These are phyloP conservation scores for Cardamine chenopodiifolia DNA, from an alignment of 345 rosid genomes.

Conservation along the genomic window DNA sequence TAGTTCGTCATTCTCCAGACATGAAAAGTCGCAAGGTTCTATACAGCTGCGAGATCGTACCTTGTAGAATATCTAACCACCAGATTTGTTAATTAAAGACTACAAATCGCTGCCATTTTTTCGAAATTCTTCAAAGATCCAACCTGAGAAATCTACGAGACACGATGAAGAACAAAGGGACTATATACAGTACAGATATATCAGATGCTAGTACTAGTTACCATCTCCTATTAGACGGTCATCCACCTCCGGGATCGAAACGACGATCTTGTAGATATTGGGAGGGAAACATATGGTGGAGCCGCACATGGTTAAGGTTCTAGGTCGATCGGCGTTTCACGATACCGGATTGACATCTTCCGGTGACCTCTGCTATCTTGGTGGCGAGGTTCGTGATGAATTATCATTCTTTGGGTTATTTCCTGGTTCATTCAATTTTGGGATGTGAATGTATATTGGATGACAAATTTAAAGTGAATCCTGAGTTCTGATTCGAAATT, in stretches of 20 bases:
- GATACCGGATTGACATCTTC: constrained; percentile 83
- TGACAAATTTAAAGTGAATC: background rate
- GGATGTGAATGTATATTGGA: constrained; percentile 5
- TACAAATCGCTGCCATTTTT: constrained; percentile 75
- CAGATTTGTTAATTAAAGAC: constrained; percentile 86
- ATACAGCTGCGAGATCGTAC: constrained; percentile 40
- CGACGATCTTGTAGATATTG: constrained; percentile 84
- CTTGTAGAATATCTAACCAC: constrained; percentile 86
- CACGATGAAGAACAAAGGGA: constrained; percentile 24
- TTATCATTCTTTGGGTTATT: background rate
- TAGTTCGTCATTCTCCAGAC: constrained; percentile 2
- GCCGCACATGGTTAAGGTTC: constrained; percentile 84
- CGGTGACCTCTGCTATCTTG: constrained; percentile 93
- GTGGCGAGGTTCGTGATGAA: constrained; percentile 73
- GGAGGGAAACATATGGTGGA: constrained; percentile 99
- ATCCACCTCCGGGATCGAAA: constrained; percentile 87
- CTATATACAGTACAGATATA: no score
- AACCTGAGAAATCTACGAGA: constrained; percentile 16
- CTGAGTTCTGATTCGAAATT: background rate
- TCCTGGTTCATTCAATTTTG: background rate
- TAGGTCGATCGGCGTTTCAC: constrained; percentile 89
- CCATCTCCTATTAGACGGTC: no score
- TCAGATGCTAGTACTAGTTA: no score
- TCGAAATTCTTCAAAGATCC: constrained; percentile 15
- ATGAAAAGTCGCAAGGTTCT: background rate